Evolutionary conservation across 1,139 yeast genomes (phyloP).

Genomic region (Saccharomyces hybrid): DNA sequence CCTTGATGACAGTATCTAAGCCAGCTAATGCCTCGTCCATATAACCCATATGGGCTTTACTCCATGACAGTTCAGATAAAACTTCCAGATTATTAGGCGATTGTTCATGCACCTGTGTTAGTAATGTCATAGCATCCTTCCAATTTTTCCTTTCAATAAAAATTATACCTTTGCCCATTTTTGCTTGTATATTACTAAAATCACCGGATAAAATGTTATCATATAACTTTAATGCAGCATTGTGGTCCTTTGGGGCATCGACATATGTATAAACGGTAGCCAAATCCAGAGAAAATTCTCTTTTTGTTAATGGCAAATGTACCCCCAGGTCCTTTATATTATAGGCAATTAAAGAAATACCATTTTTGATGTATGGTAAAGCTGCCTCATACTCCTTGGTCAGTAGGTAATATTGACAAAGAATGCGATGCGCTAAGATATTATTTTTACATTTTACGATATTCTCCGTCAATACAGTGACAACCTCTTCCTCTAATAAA

Average conservation of each 20-base stretch:
- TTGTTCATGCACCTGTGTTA: constrained; percentile 43
- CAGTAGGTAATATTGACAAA: constrained; percentile 53
- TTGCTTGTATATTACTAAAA: constrained; percentile 51
- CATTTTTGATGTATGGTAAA: constrained; percentile 51
- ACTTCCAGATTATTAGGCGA: constrained; percentile 56
- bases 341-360: constrained; percentile 49
- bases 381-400: constrained; percentile 59
- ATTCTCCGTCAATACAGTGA: constrained; percentile 49
- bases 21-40: constrained; percentile 48
- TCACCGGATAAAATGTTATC: constrained; percentile 49
- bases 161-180: constrained; percentile 76
- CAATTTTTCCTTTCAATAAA: constrained; percentile 57
- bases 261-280: constrained; percentile 76
- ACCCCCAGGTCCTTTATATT: constrained; percentile 42
- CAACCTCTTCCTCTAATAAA: constrained; percentile 44
- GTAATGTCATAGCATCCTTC: constrained; percentile 43
- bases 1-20: constrained; percentile 38
- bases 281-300: constrained; percentile 54
- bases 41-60: constrained; percentile 50
- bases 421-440: constrained; percentile 56
- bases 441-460: constrained; percentile 41
- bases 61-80: constrained; percentile 70
- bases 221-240: constrained; percentile 64
- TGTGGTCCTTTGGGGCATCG: constrained; percentile 84
- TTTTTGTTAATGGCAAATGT: constrained; percentile 44